A percentile compares a stretch with the other conserved stretches of the same genome.
Conservation (phyloP, 2,329 filamentous ascomycete genomes). For the Hymenoscyphus salicellus region DNA sequence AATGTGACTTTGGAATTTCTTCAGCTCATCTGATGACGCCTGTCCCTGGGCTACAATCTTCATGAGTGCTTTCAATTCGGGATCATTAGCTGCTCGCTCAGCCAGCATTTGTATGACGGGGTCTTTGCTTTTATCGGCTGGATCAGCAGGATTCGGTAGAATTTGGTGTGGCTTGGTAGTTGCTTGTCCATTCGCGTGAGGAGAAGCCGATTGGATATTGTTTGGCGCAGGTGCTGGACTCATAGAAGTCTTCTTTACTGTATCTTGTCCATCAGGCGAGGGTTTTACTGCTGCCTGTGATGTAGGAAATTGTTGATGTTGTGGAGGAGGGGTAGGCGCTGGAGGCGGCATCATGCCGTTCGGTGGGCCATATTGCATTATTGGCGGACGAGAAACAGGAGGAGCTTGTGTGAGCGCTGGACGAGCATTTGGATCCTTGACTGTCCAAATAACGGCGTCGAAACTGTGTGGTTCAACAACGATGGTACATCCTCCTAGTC, state of each 20-base stretch:
- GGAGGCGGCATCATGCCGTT: slow-evolving; percentile 60
- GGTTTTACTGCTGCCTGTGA: slow-evolving; percentile 33
- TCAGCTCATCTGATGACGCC: slow-evolving; percentile 67
- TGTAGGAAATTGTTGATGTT: slow-evolving; percentile 27
- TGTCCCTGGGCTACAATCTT: slow-evolving; percentile 75
- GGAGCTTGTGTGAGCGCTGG: slow-evolving; percentile 38
- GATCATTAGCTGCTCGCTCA: slow-evolving; percentile 70
- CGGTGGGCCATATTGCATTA: slow-evolving; percentile 64
- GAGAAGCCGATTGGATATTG: background rate
- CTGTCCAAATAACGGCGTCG: slow-evolving; percentile 69
- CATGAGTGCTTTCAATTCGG: slow-evolving; percentile 73
- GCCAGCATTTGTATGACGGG: slow-evolving; percentile 79
- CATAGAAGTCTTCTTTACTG: slow-evolving; percentile 18
- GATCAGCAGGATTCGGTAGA: slow-evolving; percentile 12
- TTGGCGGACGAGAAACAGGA: slow-evolving; percentile 46
- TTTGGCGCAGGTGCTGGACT: slow-evolving; percentile 16
- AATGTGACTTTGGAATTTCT: slow-evolving; percentile 76
- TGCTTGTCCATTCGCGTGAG: slow-evolving; percentile 8
- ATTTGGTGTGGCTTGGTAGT: slow-evolving; percentile 2
- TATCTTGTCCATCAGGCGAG: slow-evolving; percentile 23
- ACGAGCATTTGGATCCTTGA: slow-evolving; percentile 61
- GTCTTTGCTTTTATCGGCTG: slow-evolving; percentile 51
- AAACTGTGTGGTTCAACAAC: slow-evolving; percentile 78
- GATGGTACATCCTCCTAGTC: slow-evolving; percentile 70
- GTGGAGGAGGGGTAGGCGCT: slow-evolving; percentile 37